Conservation (phyloP, 208 protist genomes). For the Leishmania arabica region DNA sequence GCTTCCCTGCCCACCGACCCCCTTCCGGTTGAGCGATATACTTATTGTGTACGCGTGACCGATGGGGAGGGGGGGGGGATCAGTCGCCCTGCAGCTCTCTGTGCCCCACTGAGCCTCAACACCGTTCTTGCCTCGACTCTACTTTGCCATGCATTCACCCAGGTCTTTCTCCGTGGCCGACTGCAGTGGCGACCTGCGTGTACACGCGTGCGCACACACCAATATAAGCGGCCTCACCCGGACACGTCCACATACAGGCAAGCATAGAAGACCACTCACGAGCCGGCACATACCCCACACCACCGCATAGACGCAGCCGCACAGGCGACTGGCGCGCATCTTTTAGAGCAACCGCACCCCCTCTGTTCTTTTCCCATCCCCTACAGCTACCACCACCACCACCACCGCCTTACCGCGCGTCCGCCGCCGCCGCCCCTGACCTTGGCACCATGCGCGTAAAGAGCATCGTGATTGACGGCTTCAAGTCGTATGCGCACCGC, state of each 20-base stretch:
- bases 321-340: not conserved
- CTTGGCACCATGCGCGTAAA: constrained; percentile 96
- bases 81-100: not conserved
- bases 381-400: too few relatives aligned
- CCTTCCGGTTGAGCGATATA: not conserved
- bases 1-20: not conserved
- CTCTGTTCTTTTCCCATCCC: not conserved
- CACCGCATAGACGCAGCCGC: not conserved
- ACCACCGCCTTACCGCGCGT: not conserved
- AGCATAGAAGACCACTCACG: not conserved
- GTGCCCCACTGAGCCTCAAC: not conserved
- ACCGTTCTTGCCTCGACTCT: not conserved
- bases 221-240: not conserved
- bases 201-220: not conserved
- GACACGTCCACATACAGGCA: not conserved
- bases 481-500: constrained; percentile 99
- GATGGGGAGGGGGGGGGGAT: not conserved
- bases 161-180: not conserved
- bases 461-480: constrained; percentile 99
- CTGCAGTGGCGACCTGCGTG: not conserved
- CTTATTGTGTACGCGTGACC: not conserved
- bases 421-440: not conserved
- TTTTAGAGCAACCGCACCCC: not conserved
- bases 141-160: not conserved
- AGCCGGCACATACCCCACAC: not conserved